These are phyloP conservation scores for Sugiyamaella marilandica DNA, from an alignment of 805 yeast species.

Conservation along the genomic window DNA sequence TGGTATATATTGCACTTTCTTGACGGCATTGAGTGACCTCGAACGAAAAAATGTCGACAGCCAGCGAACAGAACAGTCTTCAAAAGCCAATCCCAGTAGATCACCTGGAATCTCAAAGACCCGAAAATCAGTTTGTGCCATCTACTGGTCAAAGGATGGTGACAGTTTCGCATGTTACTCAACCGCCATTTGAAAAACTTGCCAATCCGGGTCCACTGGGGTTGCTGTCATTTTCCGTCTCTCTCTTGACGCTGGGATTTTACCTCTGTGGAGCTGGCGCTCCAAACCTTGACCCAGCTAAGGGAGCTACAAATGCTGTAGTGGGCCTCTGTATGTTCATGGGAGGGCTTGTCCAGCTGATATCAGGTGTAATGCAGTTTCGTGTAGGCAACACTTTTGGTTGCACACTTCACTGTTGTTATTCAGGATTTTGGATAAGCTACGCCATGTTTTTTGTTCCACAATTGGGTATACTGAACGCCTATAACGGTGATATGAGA, in stretches of 20 bases:
- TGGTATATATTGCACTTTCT: too few species aligned
- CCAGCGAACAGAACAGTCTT: not conserved
- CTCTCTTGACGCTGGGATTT: not conserved
- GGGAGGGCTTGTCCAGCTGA: conserved; percentile 54
- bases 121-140: not conserved
- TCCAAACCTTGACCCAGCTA: conserved; percentile 1
- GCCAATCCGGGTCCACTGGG: conserved; percentile 9
- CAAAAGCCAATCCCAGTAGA: not conserved
- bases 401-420: conserved; percentile 41
- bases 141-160: not conserved
- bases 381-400: conserved; percentile 61
- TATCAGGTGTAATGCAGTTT: conserved; percentile 64
- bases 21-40: too few species aligned
- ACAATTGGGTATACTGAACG: not conserved
- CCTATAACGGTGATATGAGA: not conserved
- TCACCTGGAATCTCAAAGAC: not conserved
- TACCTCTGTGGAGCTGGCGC: conserved; percentile 6
- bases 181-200: conserved; percentile 2
- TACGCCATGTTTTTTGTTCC: conserved; percentile 4
- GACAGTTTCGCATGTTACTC: conserved; percentile 6
- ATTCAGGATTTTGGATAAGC: conserved; percentile 46
- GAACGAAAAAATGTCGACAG: not conserved
- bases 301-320: conserved; percentile 4
- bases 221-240: conserved; percentile 1
- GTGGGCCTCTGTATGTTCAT: conserved; percentile 39